These are phyloP conservation scores for Berberis thunbergii DNA, from an alignment of 164 flowering plant species.

Conservation along the genomic window DNA sequence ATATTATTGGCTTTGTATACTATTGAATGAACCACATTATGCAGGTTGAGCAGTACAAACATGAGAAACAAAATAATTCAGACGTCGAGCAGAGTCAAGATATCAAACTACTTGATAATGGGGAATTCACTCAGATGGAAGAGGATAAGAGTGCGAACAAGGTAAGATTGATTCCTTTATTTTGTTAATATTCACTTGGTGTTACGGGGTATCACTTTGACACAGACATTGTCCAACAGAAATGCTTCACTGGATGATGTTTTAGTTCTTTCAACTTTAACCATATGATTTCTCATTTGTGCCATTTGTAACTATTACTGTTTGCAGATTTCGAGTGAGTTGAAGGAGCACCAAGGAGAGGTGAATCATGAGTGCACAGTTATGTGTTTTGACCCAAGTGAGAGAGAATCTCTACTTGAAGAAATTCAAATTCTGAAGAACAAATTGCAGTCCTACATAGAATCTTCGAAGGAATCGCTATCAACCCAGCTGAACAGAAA, in stretches of 20 bases:
- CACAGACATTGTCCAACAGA: too few relatives aligned
- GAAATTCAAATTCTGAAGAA: slow-evolving; percentile 59
- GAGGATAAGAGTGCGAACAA: slow-evolving; percentile 9
- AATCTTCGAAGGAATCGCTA: slow-evolving; percentile 28
- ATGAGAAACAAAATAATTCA: slow-evolving; percentile 10
- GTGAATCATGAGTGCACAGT: slow-evolving; percentile 23
- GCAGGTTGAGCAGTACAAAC: slow-evolving; percentile 53
- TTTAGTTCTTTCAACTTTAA: too few relatives aligned
- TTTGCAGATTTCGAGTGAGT: slow-evolving; percentile 27
- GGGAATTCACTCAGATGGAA: slow-evolving; percentile 10
- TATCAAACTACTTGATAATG: slow-evolving; percentile 6
- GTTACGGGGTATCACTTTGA: too few relatives aligned
- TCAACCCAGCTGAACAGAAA: slow-evolving; percentile 48
- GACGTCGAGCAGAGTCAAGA: slow-evolving; percentile 10
- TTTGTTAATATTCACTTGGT: too few relatives aligned
- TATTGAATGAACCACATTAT: not conserved
- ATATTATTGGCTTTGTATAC: too few relatives aligned
- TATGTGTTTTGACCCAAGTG: slow-evolving; percentile 37
- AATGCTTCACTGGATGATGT: too few relatives aligned
- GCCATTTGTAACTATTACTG: not conserved
- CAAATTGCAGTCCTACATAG: slow-evolving; percentile 40
- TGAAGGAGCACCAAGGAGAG: slow-evolving; percentile 6
- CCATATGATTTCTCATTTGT: too few relatives aligned
- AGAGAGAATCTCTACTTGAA: slow-evolving; percentile 65
- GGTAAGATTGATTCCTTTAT: not conserved